Base-by-base conservation (phyloP, 371 early-diverging fungal species). In the Homolaphlyctis polyrhiza region DNA sequence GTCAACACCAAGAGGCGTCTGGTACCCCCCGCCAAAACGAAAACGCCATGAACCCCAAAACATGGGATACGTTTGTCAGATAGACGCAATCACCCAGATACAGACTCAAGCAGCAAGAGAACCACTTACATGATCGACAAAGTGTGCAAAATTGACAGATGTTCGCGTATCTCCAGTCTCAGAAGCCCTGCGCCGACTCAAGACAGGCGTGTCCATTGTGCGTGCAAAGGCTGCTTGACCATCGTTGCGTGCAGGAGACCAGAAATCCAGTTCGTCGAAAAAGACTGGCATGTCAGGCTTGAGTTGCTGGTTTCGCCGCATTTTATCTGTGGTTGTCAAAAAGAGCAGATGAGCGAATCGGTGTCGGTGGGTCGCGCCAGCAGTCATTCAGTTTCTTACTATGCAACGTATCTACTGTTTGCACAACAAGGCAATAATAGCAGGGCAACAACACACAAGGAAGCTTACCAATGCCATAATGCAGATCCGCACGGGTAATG, bases 341-440 rank as follows among this genome's bases (percentile, higher is more conserved):
- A 3, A 18, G 2, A 18, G 18, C 25, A 2, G 47, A 25, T 18
- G 39, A 39, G 47, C n/a, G n/a, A 47, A 2, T 3, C 36, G 27
- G 36, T 25, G 58, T 28, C 49, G 25, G 11, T 51, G 25, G 39
- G 21, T 34, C n/a, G 16, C n/a, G n/a, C n/a, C n/a, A 25, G 39
- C 39, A 34, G 8, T 21, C 8, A 21, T 39, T 8, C 43, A 8
- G 43, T 39, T 39, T 8, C 43, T 13, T 39, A 39, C 21, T 8
- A 0, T 88, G 91, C 65, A 89, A 87, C 25, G 80, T 70, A 6
- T 93, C 66, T 64, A 93, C 94, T 33, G 80, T 82, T 21, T 87
- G 86, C 0, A 87, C 89, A 58, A 94, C 87, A 66, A 88, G 94
- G 0, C 95, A 39, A 13, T 94, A n/a, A 89, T 81, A 11, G 94